Percentiles rank a stretch among this genome's conserved stretches.
Conservation (phyloP, 768 basidiomycete species). For the Cystofilobasidium capitatum region DNA sequence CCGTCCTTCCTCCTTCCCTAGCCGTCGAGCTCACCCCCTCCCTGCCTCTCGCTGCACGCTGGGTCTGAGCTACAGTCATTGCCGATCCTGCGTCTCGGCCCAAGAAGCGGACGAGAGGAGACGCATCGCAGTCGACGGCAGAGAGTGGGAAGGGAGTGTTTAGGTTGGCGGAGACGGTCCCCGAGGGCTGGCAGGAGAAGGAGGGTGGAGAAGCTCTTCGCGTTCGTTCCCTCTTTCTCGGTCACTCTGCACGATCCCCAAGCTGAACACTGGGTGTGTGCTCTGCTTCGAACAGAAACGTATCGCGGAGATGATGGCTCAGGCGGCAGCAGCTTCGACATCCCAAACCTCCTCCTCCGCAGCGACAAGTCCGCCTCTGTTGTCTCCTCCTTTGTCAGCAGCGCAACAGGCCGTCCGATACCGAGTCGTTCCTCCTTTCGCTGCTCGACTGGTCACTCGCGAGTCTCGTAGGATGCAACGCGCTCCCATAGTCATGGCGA, state of each 20-base stretch:
- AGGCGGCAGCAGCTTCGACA: constrained; percentile 31
- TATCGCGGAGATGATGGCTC: constrained; percentile 21
- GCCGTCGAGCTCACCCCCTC: neutral
- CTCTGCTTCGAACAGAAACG: constrained; percentile 16
- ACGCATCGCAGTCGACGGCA: constrained; percentile 8
- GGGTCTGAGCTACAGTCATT: constrained; percentile 32
- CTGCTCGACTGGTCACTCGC: neutral
- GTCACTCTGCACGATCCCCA: neutral
- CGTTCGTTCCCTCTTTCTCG: constrained; percentile 4
- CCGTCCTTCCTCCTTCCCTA: neutral
- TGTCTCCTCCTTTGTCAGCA: neutral
- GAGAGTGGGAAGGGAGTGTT: constrained; percentile 35
- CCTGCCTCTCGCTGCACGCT: neutral
- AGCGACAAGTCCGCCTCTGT: neutral
- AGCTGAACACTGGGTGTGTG: neutral
- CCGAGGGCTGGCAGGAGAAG: constrained; percentile 36
- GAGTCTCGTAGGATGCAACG: neutral
- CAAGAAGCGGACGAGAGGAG: constrained; percentile 29
- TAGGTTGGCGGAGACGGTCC: constrained; percentile 39
- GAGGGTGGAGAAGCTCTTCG: constrained; percentile 36
- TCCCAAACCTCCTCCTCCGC: constrained; percentile 14
- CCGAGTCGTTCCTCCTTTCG: constrained; percentile 7
- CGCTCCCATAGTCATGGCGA: neutral
- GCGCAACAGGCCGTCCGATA: constrained; percentile 7
- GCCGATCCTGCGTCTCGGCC: constrained; percentile 32